Percentiles rank a stretch among this genome's conserved stretches.
Conservation (phyloP, 2,329 filamentous ascomycete genomes). For the Alternaria arbusti region DNA sequence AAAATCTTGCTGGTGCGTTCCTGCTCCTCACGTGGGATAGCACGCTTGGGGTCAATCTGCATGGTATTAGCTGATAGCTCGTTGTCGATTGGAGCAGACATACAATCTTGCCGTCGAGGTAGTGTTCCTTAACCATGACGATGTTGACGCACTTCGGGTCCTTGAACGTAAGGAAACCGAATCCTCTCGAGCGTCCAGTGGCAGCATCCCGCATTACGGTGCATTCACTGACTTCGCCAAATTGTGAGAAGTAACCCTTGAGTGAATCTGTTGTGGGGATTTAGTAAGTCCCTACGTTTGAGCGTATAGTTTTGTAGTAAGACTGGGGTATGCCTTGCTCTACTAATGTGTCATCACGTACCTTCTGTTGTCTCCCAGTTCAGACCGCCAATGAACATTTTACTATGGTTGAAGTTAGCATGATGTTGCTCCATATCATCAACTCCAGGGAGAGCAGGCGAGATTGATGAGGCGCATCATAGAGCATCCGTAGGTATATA, state of each 20-base stretch:
- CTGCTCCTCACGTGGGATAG: constrained; percentile 96
- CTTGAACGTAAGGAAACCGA: constrained; percentile 97
- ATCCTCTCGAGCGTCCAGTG: constrained; percentile 91
- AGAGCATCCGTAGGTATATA: not conserved
- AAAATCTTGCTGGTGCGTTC: constrained; percentile 99
- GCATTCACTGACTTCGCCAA: constrained; percentile 95
- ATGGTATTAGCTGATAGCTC: constrained; percentile 21
- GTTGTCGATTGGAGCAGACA: constrained; percentile 49
- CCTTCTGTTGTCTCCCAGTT: constrained; percentile 99
- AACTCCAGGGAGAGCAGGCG: not conserved
- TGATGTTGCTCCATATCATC: not conserved
- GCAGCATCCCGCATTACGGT: constrained; percentile 99
- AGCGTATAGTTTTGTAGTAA: not conserved
- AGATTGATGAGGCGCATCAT: constrained; percentile 16
- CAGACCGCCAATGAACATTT: constrained; percentile 99
- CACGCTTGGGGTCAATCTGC: constrained; percentile 96
- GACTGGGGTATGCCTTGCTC: not conserved
- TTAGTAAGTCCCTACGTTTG: not conserved
- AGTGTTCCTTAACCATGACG: constrained; percentile 99
- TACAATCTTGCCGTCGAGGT: constrained; percentile 97
- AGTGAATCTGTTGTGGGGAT: constrained; percentile 74
- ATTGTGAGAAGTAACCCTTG: constrained; percentile 96
- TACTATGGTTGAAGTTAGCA: constrained; percentile 62
- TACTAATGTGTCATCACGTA: constrained; percentile 59
- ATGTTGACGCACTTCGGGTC: constrained; percentile 98